Evolutionary conservation across 371 early-diverging fungal species (phyloP), one percentile per base, ranked within the genome.

Genomic region (Rhizopus stolonifer): DNA sequence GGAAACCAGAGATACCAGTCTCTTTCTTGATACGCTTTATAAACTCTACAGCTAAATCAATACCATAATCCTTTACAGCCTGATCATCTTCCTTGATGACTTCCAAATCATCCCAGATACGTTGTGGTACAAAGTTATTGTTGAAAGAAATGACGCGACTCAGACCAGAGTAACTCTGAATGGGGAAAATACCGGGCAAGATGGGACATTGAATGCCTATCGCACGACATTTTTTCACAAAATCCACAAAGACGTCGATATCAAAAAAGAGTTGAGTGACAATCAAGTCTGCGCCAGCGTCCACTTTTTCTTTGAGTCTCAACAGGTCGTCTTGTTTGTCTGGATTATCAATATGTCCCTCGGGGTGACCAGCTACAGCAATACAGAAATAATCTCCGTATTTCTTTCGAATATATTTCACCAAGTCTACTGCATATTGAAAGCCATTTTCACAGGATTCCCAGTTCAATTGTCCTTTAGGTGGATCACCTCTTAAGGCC

Each of bases 191-290:
- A 32, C 97, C 97, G 1, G 97, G 95, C 39, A 96, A 77, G 43
- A 96, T 94, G 32, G 97, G 97, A 46, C 85, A 82, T 14, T 66
- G 83, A 66, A 95, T 88, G 26, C 93, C 94, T 36, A 81, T 75
- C 2, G 63, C 87, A 19, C 92, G 86, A 63, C 90, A 89, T 26
- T 79, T 61, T 54, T 81, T 73, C 44, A 88, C 82, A 89, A 94
- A 96, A 32, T 77, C 67, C 31, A 95, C 44, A 66, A 88, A 95
- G 40, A 86, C 52, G 50, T 93, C 92, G 8, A 84, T 82, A 62
- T 96, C 96, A 81, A 92, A 96, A 69, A 96, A 96, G 21, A 95
- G 79, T 72, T 96, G 97, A 5, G 95, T 95, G 54, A 96, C 87
- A 56, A 92, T 87, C 43, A 90, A 83, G 65, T 96, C 94, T 1